phyloP scores from a whole-genome alignment of 2,329 filamentous ascomycete genomes.

The Penicillium sp. region DNA sequence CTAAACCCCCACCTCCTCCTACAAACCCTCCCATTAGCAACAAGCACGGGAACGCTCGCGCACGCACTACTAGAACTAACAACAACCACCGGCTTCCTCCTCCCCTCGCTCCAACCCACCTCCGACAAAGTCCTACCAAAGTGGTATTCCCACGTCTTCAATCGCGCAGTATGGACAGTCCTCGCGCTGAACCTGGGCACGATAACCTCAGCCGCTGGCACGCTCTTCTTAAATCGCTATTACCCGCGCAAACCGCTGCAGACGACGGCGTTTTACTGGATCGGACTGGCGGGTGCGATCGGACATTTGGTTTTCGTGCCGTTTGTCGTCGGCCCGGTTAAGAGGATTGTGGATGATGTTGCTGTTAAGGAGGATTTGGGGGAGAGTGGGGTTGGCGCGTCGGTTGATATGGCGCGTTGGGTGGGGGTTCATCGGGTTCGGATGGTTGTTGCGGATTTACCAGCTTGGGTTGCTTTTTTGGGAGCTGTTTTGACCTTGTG shows the following conservation, averaged over 20 bases:
- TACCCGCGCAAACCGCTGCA: constrained; percentile 1
- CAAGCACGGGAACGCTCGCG: constrained; percentile 19
- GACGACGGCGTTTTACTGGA: constrained; percentile 16
- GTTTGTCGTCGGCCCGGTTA: constrained; percentile 12
- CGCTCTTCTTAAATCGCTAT: constrained; percentile 2
- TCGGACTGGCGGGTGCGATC: constrained; percentile 11
- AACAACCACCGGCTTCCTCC: constrained; percentile 9
- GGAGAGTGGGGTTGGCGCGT: constrained; percentile 3
- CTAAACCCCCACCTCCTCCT: constrained; percentile 18
- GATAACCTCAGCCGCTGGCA: constrained; percentile 11
- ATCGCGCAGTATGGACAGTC: constrained; percentile 10
- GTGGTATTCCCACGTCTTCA: constrained; percentile 14
- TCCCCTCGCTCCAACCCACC: constrained; percentile 6
- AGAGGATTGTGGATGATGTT: constrained; percentile 14
- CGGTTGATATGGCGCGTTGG: constrained; percentile 16
- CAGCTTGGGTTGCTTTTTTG: constrained; percentile 15
- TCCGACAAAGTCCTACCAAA: constrained; percentile 8
- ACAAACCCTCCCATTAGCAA: constrained; percentile 13
- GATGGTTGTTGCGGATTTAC: constrained; percentile 13
- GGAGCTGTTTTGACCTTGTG: constrained; percentile 10
- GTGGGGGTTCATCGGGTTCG: constrained; percentile 12
- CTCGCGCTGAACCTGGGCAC: constrained; percentile 15
- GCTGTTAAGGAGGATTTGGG: not conserved
- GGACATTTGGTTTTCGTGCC: constrained; percentile 19
- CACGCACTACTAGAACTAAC: constrained; percentile 14